Percentiles rank a stretch among this genome's conserved stretches.
Evolutionary conservation across 768 basidiomycete species (phyloP).

Genomic region (Auricularia cornea): DNA sequence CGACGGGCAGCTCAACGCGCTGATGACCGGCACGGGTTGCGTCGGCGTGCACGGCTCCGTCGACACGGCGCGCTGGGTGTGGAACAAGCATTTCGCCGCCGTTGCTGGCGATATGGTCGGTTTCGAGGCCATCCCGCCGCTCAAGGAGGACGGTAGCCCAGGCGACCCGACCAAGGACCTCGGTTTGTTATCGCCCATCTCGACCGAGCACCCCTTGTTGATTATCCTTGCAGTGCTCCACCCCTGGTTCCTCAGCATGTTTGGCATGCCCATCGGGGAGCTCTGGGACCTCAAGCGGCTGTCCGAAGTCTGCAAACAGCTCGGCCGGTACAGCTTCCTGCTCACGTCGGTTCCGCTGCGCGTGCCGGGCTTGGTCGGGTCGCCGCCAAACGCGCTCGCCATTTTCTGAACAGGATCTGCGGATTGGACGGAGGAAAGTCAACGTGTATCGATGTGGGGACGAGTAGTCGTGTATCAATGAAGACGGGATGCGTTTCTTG

Average conservation of each 20-base stretch:
- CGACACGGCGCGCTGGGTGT: conserved; percentile 14
- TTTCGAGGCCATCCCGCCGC: conserved; percentile 39
- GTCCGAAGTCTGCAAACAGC: conserved; percentile 45
- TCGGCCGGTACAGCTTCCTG: conserved; percentile 60
- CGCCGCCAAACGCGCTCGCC: not conserved
- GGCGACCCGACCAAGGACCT: conserved; percentile 1
- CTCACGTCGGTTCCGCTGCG: not conserved
- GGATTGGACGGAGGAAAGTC: not conserved
- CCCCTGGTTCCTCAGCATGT: conserved; percentile 33
- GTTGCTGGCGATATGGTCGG: conserved; percentile 61
- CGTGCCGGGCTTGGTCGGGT: not conserved
- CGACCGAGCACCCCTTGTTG: too few species aligned
- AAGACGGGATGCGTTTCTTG: too few species aligned
- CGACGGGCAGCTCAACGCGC: not conserved
- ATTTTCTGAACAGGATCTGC: conserved; percentile 1
- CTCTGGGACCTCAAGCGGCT: conserved; percentile 65
- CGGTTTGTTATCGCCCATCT: conserved; percentile 9
- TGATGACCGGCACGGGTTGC: conserved; percentile 31
- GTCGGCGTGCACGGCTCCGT: conserved; percentile 8
- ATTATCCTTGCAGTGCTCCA: conserved; percentile 3
- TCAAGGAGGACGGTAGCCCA: not conserved
- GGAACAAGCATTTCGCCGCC: conserved; percentile 69
- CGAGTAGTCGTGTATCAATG: too few species aligned
- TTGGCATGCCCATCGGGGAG: conserved; percentile 72
- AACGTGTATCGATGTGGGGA: not conserved